Conservation (phyloP, 306 rosid genomes). For the Citrullus amarus region DNA sequence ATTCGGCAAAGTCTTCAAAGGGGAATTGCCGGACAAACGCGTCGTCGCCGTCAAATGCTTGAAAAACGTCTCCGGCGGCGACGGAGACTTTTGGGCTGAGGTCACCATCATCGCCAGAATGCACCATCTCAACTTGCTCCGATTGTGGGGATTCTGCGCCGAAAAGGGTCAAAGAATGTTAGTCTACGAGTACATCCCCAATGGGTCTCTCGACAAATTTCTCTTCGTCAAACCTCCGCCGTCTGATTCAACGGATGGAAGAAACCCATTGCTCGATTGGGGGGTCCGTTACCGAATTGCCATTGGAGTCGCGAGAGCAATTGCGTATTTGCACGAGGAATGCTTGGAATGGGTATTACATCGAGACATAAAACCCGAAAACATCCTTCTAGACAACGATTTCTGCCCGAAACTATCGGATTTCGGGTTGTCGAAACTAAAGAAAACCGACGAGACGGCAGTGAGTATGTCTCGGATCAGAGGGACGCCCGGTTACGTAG, state of each 20-base stretch:
- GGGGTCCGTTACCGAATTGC: conserved; percentile 61
- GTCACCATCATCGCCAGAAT: conserved; percentile 82
- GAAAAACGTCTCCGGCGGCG: conserved; percentile 62
- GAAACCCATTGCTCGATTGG: conserved; percentile 54
- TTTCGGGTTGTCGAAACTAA: conserved; percentile 64
- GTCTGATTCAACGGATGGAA: neutral
- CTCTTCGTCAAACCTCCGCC: conserved; percentile 20
- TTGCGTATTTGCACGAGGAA: conserved; percentile 85
- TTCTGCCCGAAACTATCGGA: conserved; percentile 92
- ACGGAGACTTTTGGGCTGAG: conserved; percentile 81
- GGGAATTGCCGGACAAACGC: conserved; percentile 63
- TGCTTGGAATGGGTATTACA: conserved; percentile 93
- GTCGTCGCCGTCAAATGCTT: conserved; percentile 82
- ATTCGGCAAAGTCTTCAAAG: conserved; percentile 78
- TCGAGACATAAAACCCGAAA: conserved; percentile 83
- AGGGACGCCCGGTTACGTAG: conserved; percentile 96
- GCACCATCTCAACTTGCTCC: conserved; percentile 91
- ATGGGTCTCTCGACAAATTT: conserved; percentile 69
- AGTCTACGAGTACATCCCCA: conserved; percentile 61
- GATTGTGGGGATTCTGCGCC: conserved; percentile 84
- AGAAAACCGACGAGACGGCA: conserved; percentile 70
- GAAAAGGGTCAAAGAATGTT: conserved; percentile 73
- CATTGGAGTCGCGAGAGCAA: conserved; percentile 70
- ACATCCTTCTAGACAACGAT: conserved; percentile 60
- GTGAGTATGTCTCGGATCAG: conserved; percentile 66